phyloP scores from a whole-genome alignment of 2,329 filamentous ascomycete species.

The Macrophomina tecta region DNA sequence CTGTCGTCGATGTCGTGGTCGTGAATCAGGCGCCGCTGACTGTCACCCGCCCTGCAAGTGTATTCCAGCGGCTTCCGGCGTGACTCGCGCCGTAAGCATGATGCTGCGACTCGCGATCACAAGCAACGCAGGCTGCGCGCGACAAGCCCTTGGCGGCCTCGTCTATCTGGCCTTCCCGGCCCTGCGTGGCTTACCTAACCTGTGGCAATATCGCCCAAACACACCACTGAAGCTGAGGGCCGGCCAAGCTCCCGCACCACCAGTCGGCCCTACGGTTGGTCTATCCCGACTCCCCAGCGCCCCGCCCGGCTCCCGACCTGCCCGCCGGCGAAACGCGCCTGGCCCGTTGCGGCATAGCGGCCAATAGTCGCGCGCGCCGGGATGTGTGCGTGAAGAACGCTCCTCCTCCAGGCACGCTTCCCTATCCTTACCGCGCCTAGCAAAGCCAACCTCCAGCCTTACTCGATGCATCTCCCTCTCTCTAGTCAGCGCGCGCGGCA shows the following conservation, averaged over 20 bases:
- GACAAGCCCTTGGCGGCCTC: conserved; percentile 3
- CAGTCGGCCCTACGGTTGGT: neutral
- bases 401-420: neutral
- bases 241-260: neutral
- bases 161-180: neutral
- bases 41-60: too few relatives aligned
- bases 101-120: conserved; percentile 1
- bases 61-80: neutral
- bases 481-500: conserved; percentile 7
- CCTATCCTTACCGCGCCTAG: neutral
- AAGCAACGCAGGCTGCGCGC: neutral
- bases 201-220: neutral
- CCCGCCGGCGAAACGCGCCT: neutral
- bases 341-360: conserved; percentile 16
- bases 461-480: conserved; percentile 1
- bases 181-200: neutral
- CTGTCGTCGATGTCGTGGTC: too few relatives aligned
- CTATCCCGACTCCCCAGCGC: neutral
- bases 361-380: conserved; percentile 7
- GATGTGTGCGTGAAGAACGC: neutral
- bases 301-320: conserved; percentile 11
- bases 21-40: too few relatives aligned
- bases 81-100: conserved; percentile 5
- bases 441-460: neutral
- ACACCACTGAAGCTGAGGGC: neutral